Evolutionary conservation across 805 yeast genomes (phyloP).

Genomic region (Kodamaea restingae): DNA sequence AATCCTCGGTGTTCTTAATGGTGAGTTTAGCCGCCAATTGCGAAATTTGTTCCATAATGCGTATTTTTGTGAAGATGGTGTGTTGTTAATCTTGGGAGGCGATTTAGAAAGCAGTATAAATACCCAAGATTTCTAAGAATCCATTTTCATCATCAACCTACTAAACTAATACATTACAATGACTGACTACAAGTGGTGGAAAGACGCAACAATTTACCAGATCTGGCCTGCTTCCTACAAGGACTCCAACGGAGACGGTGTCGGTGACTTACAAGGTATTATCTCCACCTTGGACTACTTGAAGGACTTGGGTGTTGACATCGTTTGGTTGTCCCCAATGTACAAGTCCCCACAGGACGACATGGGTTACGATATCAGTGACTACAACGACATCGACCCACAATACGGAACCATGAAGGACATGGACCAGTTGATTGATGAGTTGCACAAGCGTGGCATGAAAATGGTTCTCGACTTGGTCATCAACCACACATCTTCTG

Average conservation of each 20-base stretch:
- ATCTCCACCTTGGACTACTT: constrained; percentile 49
- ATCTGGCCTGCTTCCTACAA: constrained; percentile 60
- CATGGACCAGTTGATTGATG: constrained; percentile 45
- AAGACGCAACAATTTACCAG: constrained; percentile 53
- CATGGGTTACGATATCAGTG: constrained; percentile 59
- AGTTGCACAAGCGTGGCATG: constrained; percentile 47
- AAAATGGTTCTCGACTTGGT: constrained; percentile 53
- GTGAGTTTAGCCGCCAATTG: neutral
- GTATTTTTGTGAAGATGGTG: constrained; percentile 5
- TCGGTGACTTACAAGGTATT: constrained; percentile 56
- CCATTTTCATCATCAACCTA: neutral
- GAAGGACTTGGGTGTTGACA: constrained; percentile 46
- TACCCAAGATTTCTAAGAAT: neutral
- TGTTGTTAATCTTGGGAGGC: too few relatives aligned
- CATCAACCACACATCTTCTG: constrained; percentile 53
- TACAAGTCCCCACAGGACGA: constrained; percentile 58
- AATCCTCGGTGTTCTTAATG: neutral
- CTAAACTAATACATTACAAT: constrained; percentile 6
- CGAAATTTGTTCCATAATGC: too few relatives aligned
- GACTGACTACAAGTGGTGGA: constrained; percentile 46
- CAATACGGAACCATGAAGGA: constrained; percentile 53
- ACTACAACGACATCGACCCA: constrained; percentile 50
- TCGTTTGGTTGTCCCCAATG: constrained; percentile 56
- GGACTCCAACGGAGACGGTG: constrained; percentile 57
- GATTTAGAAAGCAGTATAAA: too few relatives aligned